These are phyloP conservation scores for Lodderomyces elongisporus DNA, from an alignment of 1,139 yeast genomes.

Conservation along the genomic window DNA sequence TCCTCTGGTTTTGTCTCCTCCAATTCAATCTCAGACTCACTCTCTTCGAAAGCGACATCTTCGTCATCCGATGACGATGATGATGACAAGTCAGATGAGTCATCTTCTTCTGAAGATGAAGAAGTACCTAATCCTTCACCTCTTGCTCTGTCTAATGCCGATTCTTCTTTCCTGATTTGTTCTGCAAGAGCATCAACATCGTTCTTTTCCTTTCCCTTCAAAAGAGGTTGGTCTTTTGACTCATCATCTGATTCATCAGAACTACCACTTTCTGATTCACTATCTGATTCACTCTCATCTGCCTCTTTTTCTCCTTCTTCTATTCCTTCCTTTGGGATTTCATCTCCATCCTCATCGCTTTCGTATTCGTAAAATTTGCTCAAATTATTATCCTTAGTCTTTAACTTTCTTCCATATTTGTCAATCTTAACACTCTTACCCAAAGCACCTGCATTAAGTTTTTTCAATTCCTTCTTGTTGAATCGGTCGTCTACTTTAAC, in stretches of 20 bases:
- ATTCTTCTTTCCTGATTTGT: constrained; percentile 19
- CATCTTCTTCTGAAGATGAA: constrained; percentile 18
- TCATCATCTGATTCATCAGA: constrained; percentile 16
- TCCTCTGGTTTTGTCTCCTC: constrained; percentile 64
- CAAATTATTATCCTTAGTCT: constrained; percentile 34
- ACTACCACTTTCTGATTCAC: constrained; percentile 21
- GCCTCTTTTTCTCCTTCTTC: constrained; percentile 19
- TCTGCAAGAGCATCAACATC: constrained; percentile 10
- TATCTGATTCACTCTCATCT: constrained; percentile 18
- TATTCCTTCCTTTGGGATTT: too few species aligned
- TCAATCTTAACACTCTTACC: constrained; percentile 63
- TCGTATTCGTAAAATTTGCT: constrained; percentile 63
- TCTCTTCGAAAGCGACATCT: constrained; percentile 26
- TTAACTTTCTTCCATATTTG: constrained; percentile 75
- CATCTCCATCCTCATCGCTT: constrained; percentile 18
- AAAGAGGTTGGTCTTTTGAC: constrained; percentile 13
- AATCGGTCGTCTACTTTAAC: constrained; percentile 86
- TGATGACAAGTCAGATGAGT: constrained; percentile 22
- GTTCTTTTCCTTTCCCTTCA: constrained; percentile 13
- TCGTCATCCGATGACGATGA: constrained; percentile 11
- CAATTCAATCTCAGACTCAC: constrained; percentile 49
- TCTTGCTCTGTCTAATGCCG: constrained; percentile 55
- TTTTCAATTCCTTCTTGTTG: constrained; percentile 62
- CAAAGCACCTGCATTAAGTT: constrained; percentile 41
- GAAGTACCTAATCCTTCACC: constrained; percentile 49